Evolutionary conservation across 2,329 filamentous ascomycete genomes (phyloP), one percentile per base, ranked within the genome.

Genomic region (Talaromyces verruculosus): DNA sequence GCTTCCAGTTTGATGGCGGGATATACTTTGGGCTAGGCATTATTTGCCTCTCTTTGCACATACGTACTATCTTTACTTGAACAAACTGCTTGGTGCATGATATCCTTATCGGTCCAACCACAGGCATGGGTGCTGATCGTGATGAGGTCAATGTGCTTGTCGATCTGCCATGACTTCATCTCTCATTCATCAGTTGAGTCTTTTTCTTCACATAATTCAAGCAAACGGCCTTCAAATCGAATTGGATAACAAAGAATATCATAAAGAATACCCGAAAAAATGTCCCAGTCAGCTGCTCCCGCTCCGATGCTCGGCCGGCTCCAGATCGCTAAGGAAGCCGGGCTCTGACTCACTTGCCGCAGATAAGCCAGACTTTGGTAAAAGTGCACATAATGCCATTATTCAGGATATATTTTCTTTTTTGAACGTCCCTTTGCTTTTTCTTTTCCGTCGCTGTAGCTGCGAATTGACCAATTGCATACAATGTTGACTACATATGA

Each of bases 351-450:
- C 55, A 41, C 11, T 33, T 28, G 30, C 57, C 35, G 37, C 19
- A 43, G 57, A 60, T 60, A 60, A 60, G 57, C 13, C 39, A 60
- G 10, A 19, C 33, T 25, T 60, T 68, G 43, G 28, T 37, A 53
- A 59, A 37, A 19, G 6, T 59, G 55, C 39, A 28, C 43, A 28
- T 60, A 45, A 60, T 60, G 37, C 13, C 7, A 62, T 62, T 47
- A 62, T 49, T 47, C 59, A 61, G 25, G 6, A 19, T 33, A 19
- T 37, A 3, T 37, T 57, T 37, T 15, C n/a, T 57, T 57, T 57
- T 39, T 57, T 8, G 11, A 15, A 25, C 17, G 11, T 17, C 53
- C 15, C 30, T 2, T 39, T 57, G 19, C 33, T 57, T 55, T 55
- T 53, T 51, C 5, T 35, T 55, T 53, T 51, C 2, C 8, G 10